Evolutionary conservation across 2,329 filamentous ascomycete genomes (phyloP), one percentile per base, ranked within the genome.

Genomic region (Cladophialophora chaetospira): DNA sequence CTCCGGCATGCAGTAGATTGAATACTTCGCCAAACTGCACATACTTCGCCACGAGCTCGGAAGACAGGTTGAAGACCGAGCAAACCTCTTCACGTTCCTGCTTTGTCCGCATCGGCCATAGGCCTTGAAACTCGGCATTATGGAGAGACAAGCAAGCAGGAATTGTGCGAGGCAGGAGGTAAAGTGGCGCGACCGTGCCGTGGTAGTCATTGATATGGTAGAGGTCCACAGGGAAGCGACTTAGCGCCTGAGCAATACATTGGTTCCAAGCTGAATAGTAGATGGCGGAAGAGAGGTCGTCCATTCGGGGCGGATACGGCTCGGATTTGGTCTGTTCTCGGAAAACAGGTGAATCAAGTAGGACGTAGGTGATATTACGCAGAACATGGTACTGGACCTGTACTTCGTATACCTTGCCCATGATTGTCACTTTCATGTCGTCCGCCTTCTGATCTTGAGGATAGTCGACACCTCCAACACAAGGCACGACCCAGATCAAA

Each of bases 191-290:
- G 10, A 84, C 70, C 3, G 82, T 80, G 51, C 83, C 84, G 61
- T 86, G 83, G 66, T 86, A 86, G 66, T 85, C 84, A 69, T 86
- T 86, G 68, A 86, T 83, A 66, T 86, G 84, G 68, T 86, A 86
- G n/a, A 86, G 67, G 63, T 86, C 82, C 57, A 85, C 75, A 0
- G 81, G 77, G 67, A 88, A 88, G 13, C 85, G 80, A 54, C 79
- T 78, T 62, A 87, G 80, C 1, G 83, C 73, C 63, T 85, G 78
- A 5, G 85, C 83, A 64, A 88, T 87, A 67, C 85, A 88, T 68
- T 84, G 82, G 62, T 88, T 88, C 85, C 85, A 88, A 2, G 83
- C 84, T 2, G 83, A 86, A 67, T 88, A 88, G 70, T 87, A 86
- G 44, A 88, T 82, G 10, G 85, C 85, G 61, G 80, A 84, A 60